Conservation (phyloP, 2,329 filamentous ascomycete genomes). For the Akanthomyces dipterigenus region DNA sequence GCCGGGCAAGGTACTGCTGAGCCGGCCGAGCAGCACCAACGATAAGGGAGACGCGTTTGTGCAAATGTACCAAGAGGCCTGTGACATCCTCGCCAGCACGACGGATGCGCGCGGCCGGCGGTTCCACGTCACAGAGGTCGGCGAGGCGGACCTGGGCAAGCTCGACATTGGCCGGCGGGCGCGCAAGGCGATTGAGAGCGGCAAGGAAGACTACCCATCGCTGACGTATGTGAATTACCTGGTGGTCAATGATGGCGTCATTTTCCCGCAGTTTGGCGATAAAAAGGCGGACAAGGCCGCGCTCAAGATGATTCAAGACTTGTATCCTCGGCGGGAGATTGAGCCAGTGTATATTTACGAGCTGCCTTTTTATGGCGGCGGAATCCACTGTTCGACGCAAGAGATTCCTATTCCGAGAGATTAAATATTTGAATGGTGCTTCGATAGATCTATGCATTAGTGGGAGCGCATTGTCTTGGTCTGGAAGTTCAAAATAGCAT, state of each 20-base stretch:
- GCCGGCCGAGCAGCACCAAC: slow-evolving; percentile 15
- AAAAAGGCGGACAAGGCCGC: slow-evolving; percentile 18
- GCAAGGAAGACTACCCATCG: slow-evolving; percentile 8
- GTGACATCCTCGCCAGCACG: slow-evolving; percentile 12
- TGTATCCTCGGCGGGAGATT: slow-evolving; percentile 16
- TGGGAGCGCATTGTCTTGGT: neutral
- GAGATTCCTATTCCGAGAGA: slow-evolving; percentile 17
- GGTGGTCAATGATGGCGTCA: slow-evolving; percentile 23
- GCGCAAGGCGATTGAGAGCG: slow-evolving; percentile 4
- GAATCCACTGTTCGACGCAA: slow-evolving; percentile 24
- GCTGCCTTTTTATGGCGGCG: slow-evolving; percentile 19
- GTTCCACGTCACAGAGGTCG: slow-evolving; percentile 19
- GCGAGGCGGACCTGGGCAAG: slow-evolving; percentile 18
- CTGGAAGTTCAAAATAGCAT: neutral
- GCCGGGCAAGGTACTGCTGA: slow-evolving; percentile 19
- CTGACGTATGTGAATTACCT: slow-evolving; percentile 22
- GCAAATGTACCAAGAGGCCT: slow-evolving; percentile 20
- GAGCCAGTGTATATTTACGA: slow-evolving; percentile 15
- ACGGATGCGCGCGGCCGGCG: slow-evolving; percentile 19
- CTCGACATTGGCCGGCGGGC: slow-evolving; percentile 10
- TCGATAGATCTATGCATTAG: neutral
- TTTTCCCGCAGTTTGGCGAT: slow-evolving; percentile 23
- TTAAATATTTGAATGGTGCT: no score
- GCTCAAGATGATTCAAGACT: slow-evolving; percentile 9
- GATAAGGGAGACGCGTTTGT: slow-evolving; percentile 6